These are phyloP conservation scores for Sutorius eximius DNA, from an alignment of 1,284 basidiomycete species.

Conservation along the genomic window DNA sequence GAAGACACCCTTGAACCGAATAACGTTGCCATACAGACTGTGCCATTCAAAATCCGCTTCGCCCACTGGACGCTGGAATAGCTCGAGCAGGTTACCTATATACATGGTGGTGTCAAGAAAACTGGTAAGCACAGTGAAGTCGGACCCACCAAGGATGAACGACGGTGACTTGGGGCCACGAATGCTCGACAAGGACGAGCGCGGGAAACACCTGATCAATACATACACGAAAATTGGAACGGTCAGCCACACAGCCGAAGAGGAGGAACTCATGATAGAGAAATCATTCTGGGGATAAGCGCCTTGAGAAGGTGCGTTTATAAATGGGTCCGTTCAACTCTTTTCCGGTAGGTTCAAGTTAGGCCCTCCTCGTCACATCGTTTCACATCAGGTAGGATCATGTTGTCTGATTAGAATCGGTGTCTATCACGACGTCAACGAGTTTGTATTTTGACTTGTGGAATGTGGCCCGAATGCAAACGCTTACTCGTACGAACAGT, in stretches of 20 bases:
- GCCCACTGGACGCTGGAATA: slow-evolving; percentile 28
- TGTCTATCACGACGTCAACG: too few relatives aligned
- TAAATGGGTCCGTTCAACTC: neutral
- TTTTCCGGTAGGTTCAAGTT: too few relatives aligned
- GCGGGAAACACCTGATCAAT: slow-evolving; percentile 11
- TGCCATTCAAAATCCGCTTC: slow-evolving; percentile 37
- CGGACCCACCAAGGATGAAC: slow-evolving; percentile 31
- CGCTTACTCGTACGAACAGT: too few relatives aligned
- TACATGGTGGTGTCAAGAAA: neutral
- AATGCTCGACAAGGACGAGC: slow-evolving; percentile 28
- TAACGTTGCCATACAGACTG: slow-evolving; percentile 28
- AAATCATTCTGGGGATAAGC: neutral
- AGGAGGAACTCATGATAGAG: neutral
- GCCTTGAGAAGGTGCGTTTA: neutral
- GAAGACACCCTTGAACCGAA: slow-evolving; percentile 30
- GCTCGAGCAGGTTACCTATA: slow-evolving; percentile 28
- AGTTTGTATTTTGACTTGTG: too few relatives aligned
- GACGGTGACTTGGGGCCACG: slow-evolving; percentile 35
- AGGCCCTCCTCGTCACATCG: too few relatives aligned
- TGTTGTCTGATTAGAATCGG: too few relatives aligned
- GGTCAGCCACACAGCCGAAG: neutral
- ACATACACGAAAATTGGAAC: slow-evolving; percentile 14
- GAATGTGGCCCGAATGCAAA: too few relatives aligned
- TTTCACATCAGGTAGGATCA: too few relatives aligned
- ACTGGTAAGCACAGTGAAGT: neutral